These are phyloP conservation scores for sorghum (Sorghum bicolor) DNA, from an alignment of 176 grass and related monocot genomes.

Conservation along the genomic window Sorghum_bicolor_NCBIv3 NC_012873.2:45034001-45034500, in stretches of 20 bases:
- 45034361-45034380: background rate
- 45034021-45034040: too few species aligned
- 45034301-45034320: background rate
- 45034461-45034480: conserved; percentile 4
- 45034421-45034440: background rate
- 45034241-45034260: background rate
- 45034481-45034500: background rate
- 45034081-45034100: background rate
- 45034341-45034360: background rate
- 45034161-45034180: background rate
- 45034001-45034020: too few species aligned
- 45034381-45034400: background rate
- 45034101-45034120: background rate
- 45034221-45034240: background rate
- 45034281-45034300: background rate
- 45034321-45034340: background rate
- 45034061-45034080: too few species aligned
- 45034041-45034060: too few species aligned
- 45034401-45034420: background rate
- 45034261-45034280: conserved; percentile 16
- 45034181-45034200: background rate
- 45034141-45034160: background rate
- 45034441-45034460: conserved; percentile 31
- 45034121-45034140: background rate
- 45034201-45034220: background rate